A percentile compares a stretch with the other conserved stretches of the same genome.
Conservation (phyloP, 352 stramenopile species). For the Phytophthora hibernalis region DNA sequence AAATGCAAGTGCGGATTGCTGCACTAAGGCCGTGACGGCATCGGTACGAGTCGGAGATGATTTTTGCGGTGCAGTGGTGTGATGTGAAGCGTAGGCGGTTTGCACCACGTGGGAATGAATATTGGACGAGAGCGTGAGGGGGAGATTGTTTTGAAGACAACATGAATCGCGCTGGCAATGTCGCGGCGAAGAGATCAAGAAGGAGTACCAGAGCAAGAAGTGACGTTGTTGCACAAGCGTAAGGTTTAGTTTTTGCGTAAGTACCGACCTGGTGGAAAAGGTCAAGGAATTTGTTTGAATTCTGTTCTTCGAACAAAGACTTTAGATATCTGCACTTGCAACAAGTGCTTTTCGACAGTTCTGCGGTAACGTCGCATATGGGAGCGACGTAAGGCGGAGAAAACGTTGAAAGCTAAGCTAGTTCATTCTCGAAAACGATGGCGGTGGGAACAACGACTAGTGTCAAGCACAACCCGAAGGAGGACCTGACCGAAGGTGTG, state of each 20-base stretch:
- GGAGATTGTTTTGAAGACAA: background rate
- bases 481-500: background rate
- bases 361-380: conserved; percentile 19
- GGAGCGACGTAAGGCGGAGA: conserved; percentile 4
- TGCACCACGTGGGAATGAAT: conserved; percentile 7
- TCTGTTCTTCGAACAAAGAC: background rate
- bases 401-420: background rate
- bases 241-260: conserved; percentile 13
- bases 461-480: conserved; percentile 33
- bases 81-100: background rate
- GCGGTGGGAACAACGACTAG: conserved; percentile 30
- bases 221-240: background rate
- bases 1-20: conserved; percentile 41
- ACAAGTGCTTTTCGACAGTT: background rate
- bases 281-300: background rate
- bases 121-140: background rate
- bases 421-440: conserved; percentile 38
- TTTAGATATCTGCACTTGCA: background rate
- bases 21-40: conserved; percentile 18
- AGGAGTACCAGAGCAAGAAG: background rate
- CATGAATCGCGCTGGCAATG: conserved; percentile 3
- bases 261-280: conserved; percentile 3
- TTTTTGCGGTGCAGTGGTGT: background rate
- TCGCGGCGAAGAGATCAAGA: conserved; percentile 12
- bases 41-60: background rate